phyloP scores from a whole-genome alignment of 192 early-diverging fungal genomes.

The Mortierella antarctica region DNA sequence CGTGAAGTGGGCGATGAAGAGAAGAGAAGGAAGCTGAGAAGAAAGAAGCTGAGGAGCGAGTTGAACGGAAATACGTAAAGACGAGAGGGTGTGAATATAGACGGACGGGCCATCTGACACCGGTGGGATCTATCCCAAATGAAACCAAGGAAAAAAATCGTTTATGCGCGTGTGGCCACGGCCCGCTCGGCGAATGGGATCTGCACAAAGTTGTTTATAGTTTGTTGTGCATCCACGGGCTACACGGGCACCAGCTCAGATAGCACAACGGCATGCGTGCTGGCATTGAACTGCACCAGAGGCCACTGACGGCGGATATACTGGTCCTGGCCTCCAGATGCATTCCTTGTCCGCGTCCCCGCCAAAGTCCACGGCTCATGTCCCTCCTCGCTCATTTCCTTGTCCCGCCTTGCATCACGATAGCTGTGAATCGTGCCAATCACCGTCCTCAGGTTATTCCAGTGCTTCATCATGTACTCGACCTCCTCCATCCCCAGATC shows the following conservation, averaged over 20 bases:
- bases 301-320: conserved; percentile 34
- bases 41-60: too few relatives aligned
- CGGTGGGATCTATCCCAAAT: too few relatives aligned
- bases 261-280: not conserved
- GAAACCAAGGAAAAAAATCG: too few relatives aligned
- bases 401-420: not conserved
- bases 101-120: too few relatives aligned
- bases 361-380: not conserved
- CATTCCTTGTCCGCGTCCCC: not conserved
- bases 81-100: too few relatives aligned
- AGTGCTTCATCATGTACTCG: conserved; percentile 34
- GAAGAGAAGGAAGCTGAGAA: too few relatives aligned
- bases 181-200: too few relatives aligned
- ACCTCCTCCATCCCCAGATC: conserved; percentile 21
- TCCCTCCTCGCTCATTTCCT: not conserved
- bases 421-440: conserved; percentile 12
- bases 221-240: too few relatives aligned
- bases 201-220: too few relatives aligned
- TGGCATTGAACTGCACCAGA: conserved; percentile 3
- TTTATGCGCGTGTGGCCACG: too few relatives aligned
- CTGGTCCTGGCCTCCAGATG: conserved; percentile 16
- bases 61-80: too few relatives aligned
- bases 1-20: too few relatives aligned
- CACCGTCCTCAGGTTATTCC: conserved; percentile 17
- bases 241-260: not conserved